Evolutionary conservation across 768 basidiomycete genomes (phyloP).

Genomic region (Mycena epipterygia): DNA sequence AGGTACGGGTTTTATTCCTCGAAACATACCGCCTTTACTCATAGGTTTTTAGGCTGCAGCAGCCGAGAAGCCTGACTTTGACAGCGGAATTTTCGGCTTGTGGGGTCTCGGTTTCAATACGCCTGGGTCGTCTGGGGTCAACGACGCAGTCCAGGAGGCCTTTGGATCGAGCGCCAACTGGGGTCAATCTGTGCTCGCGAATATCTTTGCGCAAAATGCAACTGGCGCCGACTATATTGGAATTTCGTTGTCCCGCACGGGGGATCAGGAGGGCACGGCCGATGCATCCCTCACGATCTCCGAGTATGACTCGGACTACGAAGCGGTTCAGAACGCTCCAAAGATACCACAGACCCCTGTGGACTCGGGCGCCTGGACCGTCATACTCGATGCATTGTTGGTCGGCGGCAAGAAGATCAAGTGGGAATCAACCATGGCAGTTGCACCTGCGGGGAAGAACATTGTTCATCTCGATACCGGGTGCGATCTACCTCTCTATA

Average conservation of each 20-base stretch:
- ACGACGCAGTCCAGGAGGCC: conserved; percentile 23
- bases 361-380: conserved; percentile 32
- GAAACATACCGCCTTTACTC: background rate
- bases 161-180: conserved; percentile 5
- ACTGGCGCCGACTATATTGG: conserved; percentile 28
- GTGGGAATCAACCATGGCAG: conserved; percentile 24
- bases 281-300: conserved; percentile 35
- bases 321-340: conserved; percentile 28
- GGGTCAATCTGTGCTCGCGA: conserved; percentile 33
- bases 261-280: conserved; percentile 28
- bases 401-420: conserved; percentile 28
- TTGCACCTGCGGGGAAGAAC: conserved; percentile 27
- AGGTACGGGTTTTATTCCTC: background rate
- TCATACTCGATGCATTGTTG: conserved; percentile 20
- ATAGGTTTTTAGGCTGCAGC: conserved; percentile 8
- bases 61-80: conserved; percentile 25
- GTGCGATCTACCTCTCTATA: background rate
- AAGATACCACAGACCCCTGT: conserved; percentile 24
- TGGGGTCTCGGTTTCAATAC: conserved; percentile 35
- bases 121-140: conserved; percentile 22
- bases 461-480: conserved; percentile 31
- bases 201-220: conserved; percentile 28
- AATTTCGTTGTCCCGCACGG: conserved; percentile 30
- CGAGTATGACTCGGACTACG: conserved; percentile 30
- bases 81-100: conserved; percentile 28